Conservation (phyloP, 495 filamentous ascomycete genomes). For the Neurospora cerealis region DNA sequence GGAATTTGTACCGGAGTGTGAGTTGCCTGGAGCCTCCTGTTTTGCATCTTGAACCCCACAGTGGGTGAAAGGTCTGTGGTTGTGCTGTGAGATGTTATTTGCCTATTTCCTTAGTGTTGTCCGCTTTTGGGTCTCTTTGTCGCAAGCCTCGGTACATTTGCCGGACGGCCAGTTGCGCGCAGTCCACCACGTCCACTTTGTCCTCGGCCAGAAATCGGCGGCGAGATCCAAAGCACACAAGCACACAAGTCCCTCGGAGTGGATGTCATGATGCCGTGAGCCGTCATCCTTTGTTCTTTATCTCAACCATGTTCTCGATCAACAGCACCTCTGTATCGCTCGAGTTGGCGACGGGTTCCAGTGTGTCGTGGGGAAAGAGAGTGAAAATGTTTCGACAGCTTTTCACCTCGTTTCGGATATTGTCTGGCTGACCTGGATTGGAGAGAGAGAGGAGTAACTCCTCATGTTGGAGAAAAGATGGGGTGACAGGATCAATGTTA, state of each 20-base stretch:
- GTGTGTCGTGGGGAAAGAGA: background rate
- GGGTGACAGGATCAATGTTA: background rate
- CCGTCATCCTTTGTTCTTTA: background rate
- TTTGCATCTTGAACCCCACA: background rate
- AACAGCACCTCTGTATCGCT: background rate
- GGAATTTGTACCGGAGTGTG: background rate
- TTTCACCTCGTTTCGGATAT: background rate
- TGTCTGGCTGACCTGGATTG: background rate
- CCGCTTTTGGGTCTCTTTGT: conserved; percentile 3
- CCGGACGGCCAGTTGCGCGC: conserved; percentile 1
- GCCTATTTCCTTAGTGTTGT: background rate
- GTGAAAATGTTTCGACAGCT: background rate
- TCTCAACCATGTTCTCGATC: background rate
- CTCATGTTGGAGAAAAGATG: background rate
- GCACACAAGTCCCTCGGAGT: background rate
- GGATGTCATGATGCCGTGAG: background rate
- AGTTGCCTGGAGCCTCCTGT: background rate
- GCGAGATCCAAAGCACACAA: background rate
- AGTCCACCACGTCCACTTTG: background rate
- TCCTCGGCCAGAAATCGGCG: background rate
- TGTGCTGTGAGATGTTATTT: background rate
- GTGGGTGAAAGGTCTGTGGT: background rate
- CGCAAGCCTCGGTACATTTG: conserved; percentile 17
- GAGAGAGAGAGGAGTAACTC: background rate
- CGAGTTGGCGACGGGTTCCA: background rate